Evolutionary conservation across 495 filamentous ascomycete genomes (phyloP), one percentile per base, ranked within the genome.

Genomic region (Neurospora sp.): DNA sequence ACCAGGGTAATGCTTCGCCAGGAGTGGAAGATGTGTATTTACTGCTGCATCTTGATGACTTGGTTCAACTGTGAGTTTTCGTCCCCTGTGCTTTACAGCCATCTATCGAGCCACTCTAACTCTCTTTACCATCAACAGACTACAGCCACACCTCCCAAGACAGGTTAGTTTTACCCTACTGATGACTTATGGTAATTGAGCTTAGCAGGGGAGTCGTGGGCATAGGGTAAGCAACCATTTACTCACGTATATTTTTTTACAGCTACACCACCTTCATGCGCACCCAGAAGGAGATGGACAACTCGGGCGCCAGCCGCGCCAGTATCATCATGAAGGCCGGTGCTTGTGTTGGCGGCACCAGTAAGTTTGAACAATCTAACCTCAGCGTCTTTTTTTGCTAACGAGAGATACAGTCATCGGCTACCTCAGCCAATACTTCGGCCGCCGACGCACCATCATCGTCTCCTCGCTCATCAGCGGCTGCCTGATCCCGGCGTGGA

Each of bases 221-320:
- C 35, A 35, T 35, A 35, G 35, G 35, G 35, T 35, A 35, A 35
- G 35, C 35, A 35, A 35, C 35, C 35, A 35, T 35, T 35, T 35
- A 35, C 35, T 35, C 35, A 35, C 35, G 35, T 35, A 35, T 35
- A 35, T 35, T 35, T 35, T 35, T 35, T 35, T 35, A 35, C 35
- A 89, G 86, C 74, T 94, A 93, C 80, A 92, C 91, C 4, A 94
- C 92, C 8, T 93, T 93, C 77, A 89, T 92, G 86, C 82, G 88
- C 18, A 85, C 86, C 14, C 85, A 90, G 44, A 93, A 93, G 79
- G 86, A 88, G 62, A 84, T 94, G 72, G 71, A 83, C 27, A 90
- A 91, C 78, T 73, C 79, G 3, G 80, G 77, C 5, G 90, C 92
- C 11, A 90, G 87, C 11, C 88, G 90, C n/a, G 91, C 90, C 14